Evolutionary conservation across 345 rosid genomes (phyloP).

Genomic region (Salix exigua): DNA sequence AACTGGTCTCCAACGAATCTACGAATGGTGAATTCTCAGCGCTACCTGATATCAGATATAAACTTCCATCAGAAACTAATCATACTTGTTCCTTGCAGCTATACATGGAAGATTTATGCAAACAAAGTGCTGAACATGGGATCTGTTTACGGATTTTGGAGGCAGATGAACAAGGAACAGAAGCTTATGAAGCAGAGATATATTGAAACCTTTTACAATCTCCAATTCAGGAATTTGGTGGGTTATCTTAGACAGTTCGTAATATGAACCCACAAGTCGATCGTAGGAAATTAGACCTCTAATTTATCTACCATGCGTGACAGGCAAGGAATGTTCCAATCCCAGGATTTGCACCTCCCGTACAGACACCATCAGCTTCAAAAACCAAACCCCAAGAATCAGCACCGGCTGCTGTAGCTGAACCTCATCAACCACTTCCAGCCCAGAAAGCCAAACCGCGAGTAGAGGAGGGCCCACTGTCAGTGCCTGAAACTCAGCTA

Average conservation of each 20-base stretch:
- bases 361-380: constrained; percentile 10
- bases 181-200: constrained; percentile 75
- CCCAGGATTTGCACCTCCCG: constrained; percentile 35
- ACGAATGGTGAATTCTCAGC: constrained; percentile 58
- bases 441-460: constrained; percentile 6
- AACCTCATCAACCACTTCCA: constrained; percentile 3
- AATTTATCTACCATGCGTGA: background rate
- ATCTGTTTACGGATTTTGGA: constrained; percentile 73
- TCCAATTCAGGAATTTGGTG: constrained; percentile 71
- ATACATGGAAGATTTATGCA: constrained; percentile 85
- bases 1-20: constrained; percentile 63
- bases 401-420: constrained; percentile 16
- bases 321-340: constrained; percentile 58
- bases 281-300: background rate
- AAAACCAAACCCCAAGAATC: constrained; percentile 10
- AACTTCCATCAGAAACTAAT: background rate
- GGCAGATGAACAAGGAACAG: constrained; percentile 67
- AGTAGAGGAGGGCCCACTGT: background rate
- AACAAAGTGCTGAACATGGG: constrained; percentile 77
- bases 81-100: constrained; percentile 38
- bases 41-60: background rate
- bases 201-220: constrained; percentile 57
- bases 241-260: constrained; percentile 13
- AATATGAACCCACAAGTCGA: background rate
- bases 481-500: constrained; percentile 1